Percentiles rank a stretch among this genome's conserved stretches.
These are phyloP conservation scores for Trypanosoma avium DNA, from an alignment of 208 protist species.

Conservation along the genomic window DNA sequence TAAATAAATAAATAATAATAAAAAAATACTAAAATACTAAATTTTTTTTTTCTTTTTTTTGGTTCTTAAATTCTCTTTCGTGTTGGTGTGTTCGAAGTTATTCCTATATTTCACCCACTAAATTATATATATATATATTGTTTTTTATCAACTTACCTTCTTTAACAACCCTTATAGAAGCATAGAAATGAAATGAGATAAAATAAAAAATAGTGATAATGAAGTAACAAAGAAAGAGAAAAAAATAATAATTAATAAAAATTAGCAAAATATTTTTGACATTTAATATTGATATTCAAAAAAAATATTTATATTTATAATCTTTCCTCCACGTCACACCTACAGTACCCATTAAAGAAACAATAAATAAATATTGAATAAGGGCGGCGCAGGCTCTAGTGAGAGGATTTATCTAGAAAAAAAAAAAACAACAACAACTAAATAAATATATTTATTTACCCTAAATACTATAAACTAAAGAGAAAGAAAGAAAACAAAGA, in stretches of 20 bases:
- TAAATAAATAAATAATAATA: slow-evolving; percentile 13
- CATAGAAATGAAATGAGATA: slow-evolving; percentile 10
- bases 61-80: too few relatives aligned
- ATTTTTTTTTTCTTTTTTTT: too few relatives aligned
- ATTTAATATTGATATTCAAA: neutral
- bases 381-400: slow-evolving; percentile 27
- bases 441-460: neutral
- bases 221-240: neutral
- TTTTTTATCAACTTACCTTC: too few relatives aligned
- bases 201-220: neutral
- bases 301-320: neutral
- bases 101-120: too few relatives aligned
- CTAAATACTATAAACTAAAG: neutral
- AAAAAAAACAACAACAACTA: neutral
- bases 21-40: slow-evolving; percentile 4
- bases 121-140: too few relatives aligned
- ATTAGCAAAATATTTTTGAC: neutral
- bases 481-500: neutral
- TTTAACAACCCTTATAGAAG: too few relatives aligned
- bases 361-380: slow-evolving; percentile 10
- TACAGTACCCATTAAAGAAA: neutral
- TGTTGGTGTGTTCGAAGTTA: too few relatives aligned
- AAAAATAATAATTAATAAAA: neutral
- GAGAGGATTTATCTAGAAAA: neutral
- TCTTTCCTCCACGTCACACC: slow-evolving; percentile 32